Conservation (phyloP, 2,329 filamentous ascomycete genomes). For the Stagonosporopsis rhizophila region DNA sequence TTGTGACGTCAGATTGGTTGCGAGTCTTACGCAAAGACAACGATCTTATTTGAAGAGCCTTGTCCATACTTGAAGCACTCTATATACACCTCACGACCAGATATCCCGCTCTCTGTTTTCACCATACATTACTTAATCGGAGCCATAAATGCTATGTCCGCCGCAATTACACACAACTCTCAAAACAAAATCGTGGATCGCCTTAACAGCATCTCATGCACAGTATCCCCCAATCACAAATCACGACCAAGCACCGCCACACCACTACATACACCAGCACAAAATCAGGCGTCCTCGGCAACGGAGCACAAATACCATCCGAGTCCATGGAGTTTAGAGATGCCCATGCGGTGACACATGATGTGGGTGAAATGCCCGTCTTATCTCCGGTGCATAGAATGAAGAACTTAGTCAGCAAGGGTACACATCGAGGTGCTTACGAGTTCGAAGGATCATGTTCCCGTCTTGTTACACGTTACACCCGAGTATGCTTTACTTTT, state of each 20-base stretch:
- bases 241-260: too few species aligned
- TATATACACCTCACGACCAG: background rate
- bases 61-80: background rate
- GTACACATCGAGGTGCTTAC: too few species aligned
- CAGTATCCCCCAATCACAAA: background rate
- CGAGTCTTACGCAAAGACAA: background rate
- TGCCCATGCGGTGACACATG: background rate
- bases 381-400: background rate
- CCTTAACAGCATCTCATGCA: background rate
- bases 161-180: background rate
- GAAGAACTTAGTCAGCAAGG: background rate
- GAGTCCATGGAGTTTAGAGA: background rate
- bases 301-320: background rate
- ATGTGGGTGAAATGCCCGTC: background rate
- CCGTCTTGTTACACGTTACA: too few species aligned
- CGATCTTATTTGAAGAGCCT: background rate
- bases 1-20: conserved; percentile 2
- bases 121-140: background rate
- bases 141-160: background rate
- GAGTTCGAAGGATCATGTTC: too few species aligned
- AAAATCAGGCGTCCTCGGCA: background rate
- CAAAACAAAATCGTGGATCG: background rate
- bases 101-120: background rate
- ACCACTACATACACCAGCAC: too few species aligned
- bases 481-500: too few species aligned